Base-by-base conservation (phyloP, 257 asterid genomes). In the Nicotiana undulata region DNA sequence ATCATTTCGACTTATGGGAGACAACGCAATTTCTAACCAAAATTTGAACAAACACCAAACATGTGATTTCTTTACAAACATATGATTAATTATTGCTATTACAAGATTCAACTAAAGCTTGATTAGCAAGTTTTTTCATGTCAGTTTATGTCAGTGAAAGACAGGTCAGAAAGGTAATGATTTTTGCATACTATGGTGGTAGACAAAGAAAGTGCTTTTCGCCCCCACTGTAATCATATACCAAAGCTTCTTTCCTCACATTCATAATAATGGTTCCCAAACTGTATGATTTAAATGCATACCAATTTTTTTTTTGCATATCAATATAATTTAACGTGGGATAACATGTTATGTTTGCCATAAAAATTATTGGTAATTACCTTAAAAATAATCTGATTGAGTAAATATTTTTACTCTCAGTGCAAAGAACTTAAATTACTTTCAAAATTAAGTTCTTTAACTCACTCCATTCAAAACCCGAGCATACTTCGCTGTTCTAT, bases 211-310 rank as follows among this genome's bases (percentile, higher is more conserved):
- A 11, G 77, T 68, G 7, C 58, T 68, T 68, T 68, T 68, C 1
- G 77, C 58, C 58, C 77, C 77, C 77, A 70, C 49, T 70, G 34
- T 70, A 22, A 70, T 70, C 34, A 70, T 70, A 70, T 70, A 70
- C 32, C 20, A 44, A 68, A 68, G 9, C 77, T 40, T 40, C 58
- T 40, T 68, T 68, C 58, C n/a, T 68, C 77, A 40, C 58, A 40
- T 68, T 68, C 58, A 68, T 40, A 68, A 40, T 40, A 68, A 68
- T 68, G 77, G 77, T n/a, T 68, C 12, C 56, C 56, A 40, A 37
- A 67, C 31, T 37, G 32, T 68, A 37, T 31, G 18, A 66, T 67
- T 37, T n/a, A 67, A 67, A 67, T 37, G 6, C 31, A 37, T 28
- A 9, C 29, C 70, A 51, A 28, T 2, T 63, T 63, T 26, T 9